phyloP scores from a whole-genome alignment of 768 basidiomycete genomes.

The Lactarius akahatsu region DNA sequence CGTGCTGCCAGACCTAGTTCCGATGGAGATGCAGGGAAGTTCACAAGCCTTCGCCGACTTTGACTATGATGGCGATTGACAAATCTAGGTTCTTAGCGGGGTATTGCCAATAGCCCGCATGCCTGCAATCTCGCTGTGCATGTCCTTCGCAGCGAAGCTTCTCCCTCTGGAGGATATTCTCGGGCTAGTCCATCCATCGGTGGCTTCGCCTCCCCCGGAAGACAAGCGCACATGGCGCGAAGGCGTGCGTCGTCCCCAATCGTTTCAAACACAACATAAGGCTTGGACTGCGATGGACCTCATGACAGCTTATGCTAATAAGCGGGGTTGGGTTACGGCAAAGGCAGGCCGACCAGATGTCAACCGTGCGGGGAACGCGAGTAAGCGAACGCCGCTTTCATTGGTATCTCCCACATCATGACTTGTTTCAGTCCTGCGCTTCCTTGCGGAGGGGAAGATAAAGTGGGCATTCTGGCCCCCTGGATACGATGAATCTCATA shows the following conservation, averaged over 20 bases:
- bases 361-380: slow-evolving; percentile 84
- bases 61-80: slow-evolving; percentile 18
- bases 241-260: slow-evolving; percentile 36
- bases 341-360: slow-evolving; percentile 88
- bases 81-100: slow-evolving; percentile 59
- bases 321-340: slow-evolving; percentile 85
- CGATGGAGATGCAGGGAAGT: slow-evolving; percentile 77
- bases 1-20: slow-evolving; percentile 81
- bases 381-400: slow-evolving; percentile 48
- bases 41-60: slow-evolving; percentile 1
- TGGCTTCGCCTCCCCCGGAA: slow-evolving; percentile 36
- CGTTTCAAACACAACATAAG: slow-evolving; percentile 24
- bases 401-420: slow-evolving; percentile 10
- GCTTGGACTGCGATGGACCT: slow-evolving; percentile 88
- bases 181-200: slow-evolving; percentile 53
- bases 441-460: slow-evolving; percentile 78
- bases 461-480: slow-evolving; percentile 89
- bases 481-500: slow-evolving; percentile 35
- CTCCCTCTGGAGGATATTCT: slow-evolving; percentile 78
- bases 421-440: slow-evolving; percentile 60
- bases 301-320: slow-evolving; percentile 70
- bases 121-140: slow-evolving; percentile 80
- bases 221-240: slow-evolving; percentile 83
- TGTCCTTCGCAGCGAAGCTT: slow-evolving; percentile 63
- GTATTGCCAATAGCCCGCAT: slow-evolving; percentile 80